Percentiles rank a stretch among this genome's conserved stretches.
Evolutionary conservation across 2,329 filamentous ascomycete species (phyloP).

Genomic region (Bertia moriformis): DNA sequence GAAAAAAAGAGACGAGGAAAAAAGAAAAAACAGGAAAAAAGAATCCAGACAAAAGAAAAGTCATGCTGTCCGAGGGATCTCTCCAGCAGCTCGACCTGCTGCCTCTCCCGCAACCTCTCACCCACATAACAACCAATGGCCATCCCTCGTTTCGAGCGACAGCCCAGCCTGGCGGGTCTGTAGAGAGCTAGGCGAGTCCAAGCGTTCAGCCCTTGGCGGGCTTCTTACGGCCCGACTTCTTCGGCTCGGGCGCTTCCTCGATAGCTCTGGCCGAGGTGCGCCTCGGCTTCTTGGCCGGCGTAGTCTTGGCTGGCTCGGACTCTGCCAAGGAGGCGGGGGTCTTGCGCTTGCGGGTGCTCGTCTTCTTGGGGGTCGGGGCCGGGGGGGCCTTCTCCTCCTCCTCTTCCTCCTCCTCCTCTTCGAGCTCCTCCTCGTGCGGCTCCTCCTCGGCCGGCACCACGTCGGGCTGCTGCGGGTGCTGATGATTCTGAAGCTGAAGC

Average conservation of each 20-base stretch:
- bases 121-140: too few species aligned
- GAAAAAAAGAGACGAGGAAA: conserved; percentile 3
- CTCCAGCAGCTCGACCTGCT: too few species aligned
- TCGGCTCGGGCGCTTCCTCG: conserved; percentile 39
- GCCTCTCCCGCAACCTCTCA: too few species aligned
- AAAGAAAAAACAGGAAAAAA: neutral
- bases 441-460: conserved; percentile 27
- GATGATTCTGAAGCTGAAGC: too few species aligned
- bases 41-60: too few species aligned
- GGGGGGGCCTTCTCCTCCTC: too few species aligned
- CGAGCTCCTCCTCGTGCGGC: conserved; percentile 36
- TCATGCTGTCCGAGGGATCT: too few species aligned
- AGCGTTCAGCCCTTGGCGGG: conserved; percentile 15
- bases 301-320: conserved; percentile 22
- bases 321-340: too few species aligned
- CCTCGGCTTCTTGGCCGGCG: conserved; percentile 50
- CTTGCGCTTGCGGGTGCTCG: conserved; percentile 42
- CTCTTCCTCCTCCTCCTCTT: conserved; percentile 19
- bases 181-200: neutral
- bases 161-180: too few species aligned
- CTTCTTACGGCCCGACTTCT: conserved; percentile 47
- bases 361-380: conserved; percentile 23
- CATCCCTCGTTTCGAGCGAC: too few species aligned
- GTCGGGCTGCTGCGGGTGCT: conserved; percentile 15
- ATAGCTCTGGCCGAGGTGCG: conserved; percentile 37